These are phyloP conservation scores for Pleurotus djamor DNA, from an alignment of 768 basidiomycete genomes.

Conservation along the genomic window DNA sequence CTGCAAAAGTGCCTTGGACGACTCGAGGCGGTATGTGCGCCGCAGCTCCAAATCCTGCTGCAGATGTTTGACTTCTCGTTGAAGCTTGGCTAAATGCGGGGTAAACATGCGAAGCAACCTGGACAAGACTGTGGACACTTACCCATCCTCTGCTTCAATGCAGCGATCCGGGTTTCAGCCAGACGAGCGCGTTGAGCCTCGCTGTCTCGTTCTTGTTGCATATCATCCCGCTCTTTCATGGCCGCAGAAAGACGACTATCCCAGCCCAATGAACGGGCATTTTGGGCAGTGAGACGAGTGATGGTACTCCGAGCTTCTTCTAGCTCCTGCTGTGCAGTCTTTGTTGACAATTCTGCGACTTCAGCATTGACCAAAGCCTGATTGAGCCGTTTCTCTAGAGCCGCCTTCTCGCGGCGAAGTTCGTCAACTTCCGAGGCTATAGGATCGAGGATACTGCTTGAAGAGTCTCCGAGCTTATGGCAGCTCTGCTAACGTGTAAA, in stretches of 20 bases:
- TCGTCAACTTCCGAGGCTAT: conserved; percentile 19
- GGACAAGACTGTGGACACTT: conserved; percentile 15
- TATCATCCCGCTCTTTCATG: conserved; percentile 79
- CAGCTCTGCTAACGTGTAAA: conserved; percentile 15
- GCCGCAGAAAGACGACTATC: conserved; percentile 62
- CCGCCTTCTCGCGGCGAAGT: conserved; percentile 54
- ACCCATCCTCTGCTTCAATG: conserved; percentile 71
- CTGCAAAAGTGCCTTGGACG: conserved; percentile 63
- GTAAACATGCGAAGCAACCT: neutral
- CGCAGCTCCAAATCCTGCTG: conserved; percentile 63
- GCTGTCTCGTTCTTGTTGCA: conserved; percentile 77
- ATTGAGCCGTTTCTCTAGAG: conserved; percentile 71
- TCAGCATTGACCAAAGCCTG: conserved; percentile 83
- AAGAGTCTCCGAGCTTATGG: conserved; percentile 16
- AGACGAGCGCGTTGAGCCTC: conserved; percentile 64
- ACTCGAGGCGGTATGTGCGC: conserved; percentile 56
- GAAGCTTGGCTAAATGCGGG: conserved; percentile 50
- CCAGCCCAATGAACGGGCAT: conserved; percentile 69
- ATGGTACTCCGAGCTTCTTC: conserved; percentile 70
- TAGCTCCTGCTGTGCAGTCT: conserved; percentile 69
- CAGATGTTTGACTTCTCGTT: conserved; percentile 61
- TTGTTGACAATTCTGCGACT: conserved; percentile 76
- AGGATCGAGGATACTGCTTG: conserved; percentile 27
- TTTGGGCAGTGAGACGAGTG: conserved; percentile 63
- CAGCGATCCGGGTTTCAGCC: conserved; percentile 64